Percentiles rank a stretch among this genome's conserved stretches.
Evolutionary conservation across 1,284 basidiomycete species (phyloP).

Genomic region (Tylopilus orsonianus): DNA sequence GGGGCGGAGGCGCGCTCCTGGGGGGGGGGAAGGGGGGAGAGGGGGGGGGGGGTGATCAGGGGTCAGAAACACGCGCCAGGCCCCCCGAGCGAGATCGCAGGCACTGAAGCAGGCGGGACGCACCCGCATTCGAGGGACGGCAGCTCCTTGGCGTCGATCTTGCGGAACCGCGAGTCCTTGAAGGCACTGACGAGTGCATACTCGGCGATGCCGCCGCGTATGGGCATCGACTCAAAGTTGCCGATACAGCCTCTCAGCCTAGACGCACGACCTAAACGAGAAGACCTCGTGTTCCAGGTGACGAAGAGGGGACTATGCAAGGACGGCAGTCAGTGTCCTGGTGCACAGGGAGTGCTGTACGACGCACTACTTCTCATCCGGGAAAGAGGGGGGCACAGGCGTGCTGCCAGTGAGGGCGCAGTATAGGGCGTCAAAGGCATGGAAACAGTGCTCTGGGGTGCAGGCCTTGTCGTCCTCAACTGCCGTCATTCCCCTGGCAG

Average conservation of each 20-base stretch:
- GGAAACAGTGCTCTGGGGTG: conserved; percentile 70
- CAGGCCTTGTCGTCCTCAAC: conserved; percentile 49
- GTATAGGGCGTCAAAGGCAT: conserved; percentile 78
- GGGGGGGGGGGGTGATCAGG: not conserved
- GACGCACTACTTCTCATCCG: conserved; percentile 71
- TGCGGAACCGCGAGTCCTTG: conserved; percentile 66
- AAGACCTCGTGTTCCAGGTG: conserved; percentile 85
- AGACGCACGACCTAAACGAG: conserved; percentile 56
- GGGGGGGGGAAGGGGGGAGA: not conserved
- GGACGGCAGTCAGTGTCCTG: conserved; percentile 2
- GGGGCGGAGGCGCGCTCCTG: no score
- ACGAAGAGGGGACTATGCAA: conserved; percentile 85
- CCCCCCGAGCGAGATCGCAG: no score
- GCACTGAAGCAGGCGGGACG: conserved; percentile 38
- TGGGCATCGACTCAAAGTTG: conserved; percentile 79
- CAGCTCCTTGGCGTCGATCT: conserved; percentile 77
- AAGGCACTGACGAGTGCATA: conserved; percentile 90
- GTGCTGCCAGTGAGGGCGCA: conserved; percentile 59
- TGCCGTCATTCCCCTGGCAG: conserved; percentile 33
- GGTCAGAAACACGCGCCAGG: no score
- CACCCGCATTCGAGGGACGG: conserved; percentile 83
- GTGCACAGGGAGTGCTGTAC: not conserved
- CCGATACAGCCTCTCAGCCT: conserved; percentile 93
- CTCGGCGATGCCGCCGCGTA: conserved; percentile 79
- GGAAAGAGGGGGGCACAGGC: conserved; percentile 58